phyloP scores from a whole-genome alignment of 1,139 yeast genomes.

The Candida neerlandica region DNA sequence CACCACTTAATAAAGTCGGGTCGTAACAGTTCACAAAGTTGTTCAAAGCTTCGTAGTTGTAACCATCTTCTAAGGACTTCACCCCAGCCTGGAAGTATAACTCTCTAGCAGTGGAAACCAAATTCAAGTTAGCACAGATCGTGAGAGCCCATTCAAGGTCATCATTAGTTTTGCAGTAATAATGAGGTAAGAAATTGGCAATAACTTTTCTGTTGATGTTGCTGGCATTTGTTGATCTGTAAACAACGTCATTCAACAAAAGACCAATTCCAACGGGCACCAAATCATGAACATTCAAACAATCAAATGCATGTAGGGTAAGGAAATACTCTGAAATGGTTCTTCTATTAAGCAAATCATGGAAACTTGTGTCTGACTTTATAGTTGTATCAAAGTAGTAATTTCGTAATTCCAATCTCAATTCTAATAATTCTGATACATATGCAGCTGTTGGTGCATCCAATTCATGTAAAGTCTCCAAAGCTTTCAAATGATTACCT shows the following conservation, averaged over 20 bases:
- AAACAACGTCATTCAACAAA: slow-evolving; percentile 32
- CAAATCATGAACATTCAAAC: slow-evolving; percentile 50
- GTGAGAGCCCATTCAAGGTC: slow-evolving; percentile 82
- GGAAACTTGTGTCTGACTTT: slow-evolving; percentile 14
- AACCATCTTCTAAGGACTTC: slow-evolving; percentile 44
- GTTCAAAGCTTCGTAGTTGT: slow-evolving; percentile 63
- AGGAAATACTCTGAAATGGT: slow-evolving; percentile 64
- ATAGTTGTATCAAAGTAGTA: slow-evolving; percentile 36
- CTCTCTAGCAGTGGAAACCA: slow-evolving; percentile 55
- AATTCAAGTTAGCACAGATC: slow-evolving; percentile 45
- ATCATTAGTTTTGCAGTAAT: slow-evolving; percentile 62
- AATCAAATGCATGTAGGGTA: slow-evolving; percentile 60
- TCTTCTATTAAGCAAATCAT: slow-evolving; percentile 27
- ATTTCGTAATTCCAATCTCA: slow-evolving; percentile 58
- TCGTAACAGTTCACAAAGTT: slow-evolving; percentile 71
- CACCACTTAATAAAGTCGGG: slow-evolving; percentile 21
- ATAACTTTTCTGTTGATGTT: slow-evolving; percentile 46
- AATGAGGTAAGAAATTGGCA: slow-evolving; percentile 61
- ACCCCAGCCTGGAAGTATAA: slow-evolving; percentile 47
- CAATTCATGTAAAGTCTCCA: slow-evolving; percentile 61
- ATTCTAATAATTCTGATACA: slow-evolving; percentile 63
- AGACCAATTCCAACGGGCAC: slow-evolving; percentile 72
- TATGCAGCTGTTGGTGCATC: slow-evolving; percentile 73
- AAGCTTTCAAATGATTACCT: slow-evolving; percentile 59
- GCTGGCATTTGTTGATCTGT: slow-evolving; percentile 24